Base-by-base conservation (phyloP, 305 asterid species). In the Ruellia speciosa region DNA sequence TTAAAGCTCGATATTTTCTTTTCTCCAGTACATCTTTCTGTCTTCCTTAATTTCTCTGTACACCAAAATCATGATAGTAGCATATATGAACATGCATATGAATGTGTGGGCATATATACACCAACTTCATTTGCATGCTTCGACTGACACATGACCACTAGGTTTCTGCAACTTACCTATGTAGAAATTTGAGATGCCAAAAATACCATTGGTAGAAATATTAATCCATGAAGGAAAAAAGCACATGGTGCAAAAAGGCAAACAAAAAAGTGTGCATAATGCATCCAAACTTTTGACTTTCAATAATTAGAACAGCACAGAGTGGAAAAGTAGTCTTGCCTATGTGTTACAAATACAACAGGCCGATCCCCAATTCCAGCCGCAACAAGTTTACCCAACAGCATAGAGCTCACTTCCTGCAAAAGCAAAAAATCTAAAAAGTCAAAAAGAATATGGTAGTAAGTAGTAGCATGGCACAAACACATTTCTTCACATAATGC, bases 321-420 rank as follows among this genome's bases (percentile, higher is more conserved):
- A 24, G 31, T 43, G 48, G 1, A 43, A 12, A 43, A 9, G 9
- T 47, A 55, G 54, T 60, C 82, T 75, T 60, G 57, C 99, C 99
- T 92, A 74, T 92, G 97, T 15, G 99, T 86, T 47, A 92, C 81
- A 71, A 88, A 92, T 64, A 92, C 79, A 59, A 92, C 97, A 0
- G 97, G 99, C 19, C 97, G 88, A 70, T 86, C 86, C 52, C 99
- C 99, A 74, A 92, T 92, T 55, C 97, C 99, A 47, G 97, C 97
- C 68, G 83, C 79, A 63, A 83, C 72, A 66, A 92, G 94, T 82
- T 84, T 88, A 58, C 84, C 89, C 58, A 92, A 73, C 67, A 92
- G 76, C 96, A 86, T 88, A 62, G 97, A 81, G 83, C 99, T 92
- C 59, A 84, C 96, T 80, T 92, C 99, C 99, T 92, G 84, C 41